Percentiles rank a stretch among this genome's conserved stretches.
Evolutionary conservation across 2,329 filamentous ascomycete species (phyloP).

Genomic region (Colletotrichum aenigma): DNA sequence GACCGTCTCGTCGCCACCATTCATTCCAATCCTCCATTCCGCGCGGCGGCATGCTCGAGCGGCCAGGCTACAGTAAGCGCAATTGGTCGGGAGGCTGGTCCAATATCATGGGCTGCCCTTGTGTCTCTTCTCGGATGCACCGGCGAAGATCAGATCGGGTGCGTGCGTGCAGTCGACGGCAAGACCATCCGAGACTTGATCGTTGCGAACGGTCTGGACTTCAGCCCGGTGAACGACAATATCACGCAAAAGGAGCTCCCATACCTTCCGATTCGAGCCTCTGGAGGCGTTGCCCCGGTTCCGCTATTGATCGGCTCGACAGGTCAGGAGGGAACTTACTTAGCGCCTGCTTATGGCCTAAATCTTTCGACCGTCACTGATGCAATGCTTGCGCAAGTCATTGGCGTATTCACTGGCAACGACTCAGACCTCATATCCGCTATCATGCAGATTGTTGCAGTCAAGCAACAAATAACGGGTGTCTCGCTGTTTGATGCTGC

Average conservation of each 20-base stretch:
- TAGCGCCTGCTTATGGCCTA: background rate
- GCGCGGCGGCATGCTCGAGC: background rate
- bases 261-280: background rate
- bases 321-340: background rate
- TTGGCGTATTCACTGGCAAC: background rate
- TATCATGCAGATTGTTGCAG: background rate
- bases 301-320: background rate
- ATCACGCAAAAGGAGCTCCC: background rate
- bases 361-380: background rate
- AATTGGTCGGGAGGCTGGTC: background rate
- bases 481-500: background rate
- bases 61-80: background rate
- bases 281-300: background rate
- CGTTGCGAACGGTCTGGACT: background rate
- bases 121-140: background rate
- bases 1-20: background rate
- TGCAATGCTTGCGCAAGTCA: background rate
- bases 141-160: background rate
- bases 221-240: background rate
- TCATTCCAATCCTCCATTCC: background rate
- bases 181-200: background rate
- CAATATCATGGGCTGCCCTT: background rate
- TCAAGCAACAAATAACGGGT: background rate
- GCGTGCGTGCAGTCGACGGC: background rate
- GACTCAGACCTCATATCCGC: background rate